Conservation (phyloP, 2,329 filamentous ascomycete genomes). For the Sclerotinia subarctica region DNA sequence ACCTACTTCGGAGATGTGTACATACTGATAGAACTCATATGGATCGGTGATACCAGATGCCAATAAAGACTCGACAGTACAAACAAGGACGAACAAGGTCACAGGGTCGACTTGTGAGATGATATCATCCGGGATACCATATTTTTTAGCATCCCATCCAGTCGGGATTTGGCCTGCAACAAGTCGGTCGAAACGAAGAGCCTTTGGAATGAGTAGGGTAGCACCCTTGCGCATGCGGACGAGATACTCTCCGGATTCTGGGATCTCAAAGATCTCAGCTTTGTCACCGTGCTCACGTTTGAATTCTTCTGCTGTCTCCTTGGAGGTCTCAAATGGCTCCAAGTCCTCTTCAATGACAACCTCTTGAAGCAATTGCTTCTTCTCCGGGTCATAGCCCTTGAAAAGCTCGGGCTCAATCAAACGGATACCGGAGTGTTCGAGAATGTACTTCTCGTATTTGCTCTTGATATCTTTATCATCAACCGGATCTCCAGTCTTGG, state of each 20-base stretch:
- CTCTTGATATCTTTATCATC: constrained; percentile 97
- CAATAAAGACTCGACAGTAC: constrained; percentile 85
- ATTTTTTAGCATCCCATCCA: constrained; percentile 94
- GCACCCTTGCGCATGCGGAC: constrained; percentile 95
- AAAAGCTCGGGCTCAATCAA: constrained; percentile 97
- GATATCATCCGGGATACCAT: constrained; percentile 96
- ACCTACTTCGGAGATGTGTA: constrained; percentile 94
- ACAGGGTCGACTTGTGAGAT: constrained; percentile 97
- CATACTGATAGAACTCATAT: constrained; percentile 99
- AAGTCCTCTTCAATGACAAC: constrained; percentile 96
- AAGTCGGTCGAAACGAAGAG: constrained; percentile 91
- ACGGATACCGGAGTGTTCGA: constrained; percentile 96
- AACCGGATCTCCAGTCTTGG: constrained; percentile 89
- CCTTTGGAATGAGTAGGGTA: constrained; percentile 92
- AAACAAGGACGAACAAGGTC: constrained; percentile 91
- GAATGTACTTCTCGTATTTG: constrained; percentile 95
- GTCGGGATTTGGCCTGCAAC: constrained; percentile 96
- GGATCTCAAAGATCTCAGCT: constrained; percentile 94
- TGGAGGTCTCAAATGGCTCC: constrained; percentile 93
- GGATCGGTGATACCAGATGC: constrained; percentile 95
- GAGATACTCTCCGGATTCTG: constrained; percentile 89
- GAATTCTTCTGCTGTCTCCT: constrained; percentile 97
- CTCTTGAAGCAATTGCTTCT: constrained; percentile 97
- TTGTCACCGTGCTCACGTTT: constrained; percentile 96
- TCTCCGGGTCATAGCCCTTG: constrained; percentile 93